Percentiles rank a stretch among this genome's conserved stretches.
Conservation (phyloP, 2,329 filamentous ascomycete genomes). For the Sarocladiaceae sp. region DNA sequence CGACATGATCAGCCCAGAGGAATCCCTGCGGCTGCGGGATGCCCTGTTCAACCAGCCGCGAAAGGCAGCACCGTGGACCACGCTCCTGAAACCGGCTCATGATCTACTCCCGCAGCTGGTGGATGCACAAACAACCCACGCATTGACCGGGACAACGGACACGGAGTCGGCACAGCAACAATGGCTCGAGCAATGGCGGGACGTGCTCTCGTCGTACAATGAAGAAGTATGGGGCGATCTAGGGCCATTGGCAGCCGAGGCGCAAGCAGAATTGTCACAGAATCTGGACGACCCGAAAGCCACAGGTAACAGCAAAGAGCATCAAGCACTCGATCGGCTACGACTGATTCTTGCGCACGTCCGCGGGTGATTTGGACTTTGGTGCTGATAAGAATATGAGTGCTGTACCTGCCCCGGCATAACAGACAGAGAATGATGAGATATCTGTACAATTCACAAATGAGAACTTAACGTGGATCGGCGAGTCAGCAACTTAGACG, state of each 20-base stretch:
- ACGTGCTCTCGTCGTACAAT: conserved; percentile 49
- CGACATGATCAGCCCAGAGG: conserved; percentile 21
- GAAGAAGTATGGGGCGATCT: conserved; percentile 66
- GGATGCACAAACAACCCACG: conserved; percentile 14
- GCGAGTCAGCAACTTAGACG: no score
- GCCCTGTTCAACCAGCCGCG: conserved; percentile 28
- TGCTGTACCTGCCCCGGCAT: no score
- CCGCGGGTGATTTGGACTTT: conserved; percentile 17
- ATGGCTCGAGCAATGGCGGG: conserved; percentile 51
- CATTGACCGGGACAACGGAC: conserved; percentile 34
- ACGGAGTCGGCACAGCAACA: conserved; percentile 29
- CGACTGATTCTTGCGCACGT: conserved; percentile 32
- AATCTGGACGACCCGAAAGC: conserved; percentile 19
- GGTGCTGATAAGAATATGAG: no score
- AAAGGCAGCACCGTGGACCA: conserved; percentile 30
- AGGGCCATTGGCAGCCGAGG: conserved; percentile 47
- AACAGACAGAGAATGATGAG: conserved; percentile 9
- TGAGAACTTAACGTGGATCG: not conserved
- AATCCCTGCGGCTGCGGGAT: conserved; percentile 26
- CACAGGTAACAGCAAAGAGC: conserved; percentile 12
- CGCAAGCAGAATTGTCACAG: conserved; percentile 47
- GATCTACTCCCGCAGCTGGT: conserved; percentile 27
- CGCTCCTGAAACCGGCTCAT: conserved; percentile 45
- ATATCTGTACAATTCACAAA: not conserved
- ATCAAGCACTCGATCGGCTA: conserved; percentile 25